Evolutionary conservation across 1,284 basidiomycete genomes (phyloP), one percentile per base, ranked within the genome.

Genomic region (Heterobasidion annosum): DNA sequence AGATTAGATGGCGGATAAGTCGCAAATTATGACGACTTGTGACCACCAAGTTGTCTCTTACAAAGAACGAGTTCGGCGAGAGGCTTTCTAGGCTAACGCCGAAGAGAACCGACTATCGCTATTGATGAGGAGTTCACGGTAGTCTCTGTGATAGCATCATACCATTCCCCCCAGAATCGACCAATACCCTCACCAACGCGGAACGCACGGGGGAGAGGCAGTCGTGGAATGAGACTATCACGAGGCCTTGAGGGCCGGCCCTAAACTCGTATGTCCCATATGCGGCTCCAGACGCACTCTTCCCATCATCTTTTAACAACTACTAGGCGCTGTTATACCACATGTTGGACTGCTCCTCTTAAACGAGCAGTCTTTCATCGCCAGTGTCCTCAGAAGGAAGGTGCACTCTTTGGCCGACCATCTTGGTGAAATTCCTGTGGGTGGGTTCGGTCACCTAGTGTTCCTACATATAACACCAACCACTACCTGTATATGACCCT

Each of bases 381-480:
- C 53, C 52, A 54, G 52, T 34, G 45, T 33, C 52, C 52, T 54
- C 52, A 54, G 52, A 54, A 18, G 16, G 25, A 54, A 48, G 52
- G 45, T 49, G 46, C 52, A 37, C 52, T 54, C 52, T 54, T 54
- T 54, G 52, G 52, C 52, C 47, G 52, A 43, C 13, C 52, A 54
- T 54, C 52, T 46, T n/a, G 59, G 59, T 58, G 16, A n/a, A 50
- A 57, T 54, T 56, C 46, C 56, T 59, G 55, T 61, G 59, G 59
- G 58, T 57, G 58, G 32, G 50, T 33, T 37, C 52, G 50, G 59
- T 58, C 59, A 59, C 57, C 57, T 61, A 46, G 59, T 54, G 58
- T 55, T 53, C 59, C 56, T 51, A 61, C 59, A 61, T 46, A 34
- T 19, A 6, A 13, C 25, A 8, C 10, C 4, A 9, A 25, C 25